Base-by-base conservation (phyloP, 1,284 basidiomycete genomes). In the Ceratobasidium sp. region DNA sequence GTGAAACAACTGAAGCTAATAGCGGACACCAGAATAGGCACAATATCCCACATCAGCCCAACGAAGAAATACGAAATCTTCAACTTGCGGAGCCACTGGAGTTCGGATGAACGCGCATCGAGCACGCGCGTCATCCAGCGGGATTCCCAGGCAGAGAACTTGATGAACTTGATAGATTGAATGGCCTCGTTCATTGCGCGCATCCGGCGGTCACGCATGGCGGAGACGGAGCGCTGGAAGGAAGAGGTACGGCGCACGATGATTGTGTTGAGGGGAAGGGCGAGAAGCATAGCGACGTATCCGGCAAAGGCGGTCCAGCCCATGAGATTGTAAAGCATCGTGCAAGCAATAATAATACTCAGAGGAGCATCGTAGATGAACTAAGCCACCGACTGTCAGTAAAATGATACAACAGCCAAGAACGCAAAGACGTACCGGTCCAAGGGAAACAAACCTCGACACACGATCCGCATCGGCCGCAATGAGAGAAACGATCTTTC, bases 61-160 rank as follows among this genome's bases (percentile, higher is more conserved):
- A 69, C n/a, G 27, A 51, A 64, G 22, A 73, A 69, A 8, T 59
- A 27, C 1, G 44, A 24, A 3, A 69, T 51, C 36, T 54, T 62
- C 15, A 69, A 24, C 17, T 67, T 75, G 22, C 51, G 33, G 3
- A 75, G 45, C 73, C 59, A 62, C 14, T 36, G 22, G 8, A 76
- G 50, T 41, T 76, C 75, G 9, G 17, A 24, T 36, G 60, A 41
- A 3, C 75, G 73, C 9, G 54, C 24, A 2, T 24, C 63, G 3
- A 75, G 44, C 3, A 76, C 57, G 8, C 75, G 72, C 15, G 50
- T 15, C 8, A 48, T 59, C 75, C 75, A 76, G 15, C 50, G 31
- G 1, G 75, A 59, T 48, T 76, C 75, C 72, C 72, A 76, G 5
- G 73, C 72, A 2, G 69, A 76, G 48, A 74, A 75, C 50, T 76